Evolutionary conservation across 2,329 filamentous ascomycete species (phyloP), one percentile per base, ranked within the genome.

Genomic region (Coniochaeta sp.): DNA sequence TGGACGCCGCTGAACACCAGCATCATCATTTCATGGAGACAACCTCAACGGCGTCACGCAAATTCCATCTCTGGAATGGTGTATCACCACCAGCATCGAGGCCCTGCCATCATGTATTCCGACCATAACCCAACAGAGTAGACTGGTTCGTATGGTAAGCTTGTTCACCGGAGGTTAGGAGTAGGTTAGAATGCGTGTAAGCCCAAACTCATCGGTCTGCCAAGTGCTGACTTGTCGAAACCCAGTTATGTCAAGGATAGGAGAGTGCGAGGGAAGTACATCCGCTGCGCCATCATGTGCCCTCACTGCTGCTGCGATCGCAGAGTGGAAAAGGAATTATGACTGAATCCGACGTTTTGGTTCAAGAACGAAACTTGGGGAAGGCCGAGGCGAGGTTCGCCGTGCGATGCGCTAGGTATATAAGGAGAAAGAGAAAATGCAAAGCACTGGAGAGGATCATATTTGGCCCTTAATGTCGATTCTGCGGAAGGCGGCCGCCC

Each of bases 381-480:
- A 28, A 52, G 9, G 14, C 14, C 47, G 24, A 6, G 24, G 17
- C 1, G 26, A 26, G 19, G 14, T 52, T n/a, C 14, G 26, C 4
- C 22, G 22, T 52, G 47, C 26, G 43, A 11, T 14, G 22, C 38
- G 43, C 24, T 6, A 31, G 24, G 47, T 5, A 52, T 52, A 52
- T n/a, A n/a, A 17, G 12, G 19, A n/a, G 5, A 57, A 57, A n/a
- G 36, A 43, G 40, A 47, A 60, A 63, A 26, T 33, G 1, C 8
- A 56, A 26, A 58, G 43, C 33, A 36, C 28, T 59, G 43, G 17
- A 26, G 16, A 31, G 16, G 31, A 57, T 88, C 79, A 95, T 71
- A 97, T 96, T 77, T 98, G 93, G 70, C 93, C 93, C 79, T 98
- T 97, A 80, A 98, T 96, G 77, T 98, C 93, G 80, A 98, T 89